Evolutionary conservation across 169 alveolate species (phyloP), one percentile per base, ranked within the genome.

Genomic region (Plasmodium ovale): DNA sequence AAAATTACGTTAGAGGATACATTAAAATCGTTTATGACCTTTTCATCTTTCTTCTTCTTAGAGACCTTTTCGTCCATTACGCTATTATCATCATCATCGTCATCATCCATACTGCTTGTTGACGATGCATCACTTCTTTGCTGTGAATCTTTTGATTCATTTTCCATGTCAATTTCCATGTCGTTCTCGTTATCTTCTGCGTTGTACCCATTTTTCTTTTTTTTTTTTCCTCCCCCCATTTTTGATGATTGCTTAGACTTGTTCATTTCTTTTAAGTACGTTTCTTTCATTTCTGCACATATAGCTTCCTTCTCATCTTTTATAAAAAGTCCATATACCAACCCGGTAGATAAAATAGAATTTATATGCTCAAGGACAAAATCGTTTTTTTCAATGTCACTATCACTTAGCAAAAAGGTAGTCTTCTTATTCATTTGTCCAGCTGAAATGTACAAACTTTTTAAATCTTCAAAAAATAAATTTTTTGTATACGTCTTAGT

Each of bases 361-460:
- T 97, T 97, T 89, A 98, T 95, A 91, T 95, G 97, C 91, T 98
- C 99, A 72, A 98, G 93, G 93, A 97, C 97, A 62, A 96, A 94
- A 88, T 97, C 98, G 47, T 96, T 96, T 88, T 97, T 96, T 47
- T 68, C 85, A 7, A 98, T 97, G 94, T 98, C 99, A 21, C 98
- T 95, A 93, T 98, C 99, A 31, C 99, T 97, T 97, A 98, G 90
- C 64, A 98, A 92, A 94, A 98, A 96, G 16, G 99, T 96, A 33
- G 97, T 98, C 16, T 93, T 90, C 85, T 95, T 95, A 19, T 96
- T 96, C 87, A 93, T 94, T 74, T 95, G 97, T 2, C 99, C 99
- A 29, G 99, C 97, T 53, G 95, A 93, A 39, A 93, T 93, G 92
- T 96, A 97, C 35, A 96, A 94, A 60, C 94, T 93, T 73, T 94